Evolutionary conservation across 2,329 filamentous ascomycete genomes (phyloP).

Genomic region (Diaporthe batatas): DNA sequence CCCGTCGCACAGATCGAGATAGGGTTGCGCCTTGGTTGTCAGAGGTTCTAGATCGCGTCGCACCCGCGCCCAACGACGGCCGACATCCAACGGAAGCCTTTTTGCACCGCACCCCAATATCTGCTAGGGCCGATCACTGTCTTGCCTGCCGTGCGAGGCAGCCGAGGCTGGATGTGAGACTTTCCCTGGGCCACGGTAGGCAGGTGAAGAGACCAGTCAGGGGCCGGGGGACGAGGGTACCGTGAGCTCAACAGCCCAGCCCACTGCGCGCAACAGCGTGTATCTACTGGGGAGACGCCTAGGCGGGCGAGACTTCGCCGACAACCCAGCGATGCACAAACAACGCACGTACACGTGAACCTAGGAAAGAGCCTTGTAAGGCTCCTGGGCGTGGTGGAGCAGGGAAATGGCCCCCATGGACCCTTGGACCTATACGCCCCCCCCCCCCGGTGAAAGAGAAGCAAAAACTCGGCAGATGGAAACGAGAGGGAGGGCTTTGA

Average conservation of each 20-base stretch:
- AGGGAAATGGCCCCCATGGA: conserved; percentile 6
- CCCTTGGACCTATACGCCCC: background rate
- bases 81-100: conserved; percentile 16
- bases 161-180: conserved; percentile 18
- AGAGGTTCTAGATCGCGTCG: conserved; percentile 40
- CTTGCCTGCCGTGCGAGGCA: conserved; percentile 31
- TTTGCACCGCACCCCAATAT: conserved; percentile 7
- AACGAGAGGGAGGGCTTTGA: background rate
- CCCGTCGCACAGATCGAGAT: conserved; percentile 37
- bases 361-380: background rate
- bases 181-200: background rate
- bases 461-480: conserved; percentile 13
- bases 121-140: conserved; percentile 5
- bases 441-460: background rate
- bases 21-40: conserved; percentile 28
- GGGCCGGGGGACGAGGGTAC: background rate
- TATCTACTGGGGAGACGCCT: conserved; percentile 25
- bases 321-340: conserved; percentile 38
- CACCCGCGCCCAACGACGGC: conserved; percentile 33
- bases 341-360: conserved; percentile 26
- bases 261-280: conserved; percentile 28
- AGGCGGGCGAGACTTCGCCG: conserved; percentile 22
- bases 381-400: conserved; percentile 23
- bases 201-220: background rate
- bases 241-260: background rate